phyloP scores from a whole-genome alignment of 306 rosid species.

The Hylodesmum podocarpum region DNA sequence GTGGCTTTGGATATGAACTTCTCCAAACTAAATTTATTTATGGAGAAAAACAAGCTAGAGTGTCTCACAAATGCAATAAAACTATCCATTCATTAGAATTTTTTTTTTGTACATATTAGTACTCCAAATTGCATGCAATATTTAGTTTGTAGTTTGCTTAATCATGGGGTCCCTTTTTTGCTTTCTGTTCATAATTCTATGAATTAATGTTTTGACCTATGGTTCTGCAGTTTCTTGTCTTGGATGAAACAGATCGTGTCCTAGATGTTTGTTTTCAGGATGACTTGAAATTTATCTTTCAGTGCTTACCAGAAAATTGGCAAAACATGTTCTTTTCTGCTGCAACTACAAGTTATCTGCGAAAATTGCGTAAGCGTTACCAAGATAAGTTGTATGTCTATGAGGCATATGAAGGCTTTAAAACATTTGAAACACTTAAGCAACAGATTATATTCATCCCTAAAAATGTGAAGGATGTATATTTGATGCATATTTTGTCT shows the following conservation, averaged over 20 bases:
- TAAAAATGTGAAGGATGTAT: constrained; percentile 73
- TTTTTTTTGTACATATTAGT: neutral
- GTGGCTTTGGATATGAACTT: neutral
- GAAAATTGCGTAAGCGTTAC: constrained; percentile 64
- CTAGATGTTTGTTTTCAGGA: constrained; percentile 83
- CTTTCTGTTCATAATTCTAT: neutral
- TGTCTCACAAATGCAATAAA: neutral
- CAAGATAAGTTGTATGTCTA: constrained; percentile 67
- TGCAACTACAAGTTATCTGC: constrained; percentile 65
- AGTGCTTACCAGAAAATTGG: constrained; percentile 75
- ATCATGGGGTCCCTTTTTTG: neutral
- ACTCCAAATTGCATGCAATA: neutral
- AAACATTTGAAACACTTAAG: constrained; percentile 74
- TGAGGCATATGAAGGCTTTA: constrained; percentile 84
- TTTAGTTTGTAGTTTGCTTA: neutral
- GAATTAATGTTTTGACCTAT: neutral
- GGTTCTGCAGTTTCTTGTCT: constrained; percentile 69
- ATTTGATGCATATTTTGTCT: constrained; percentile 65
- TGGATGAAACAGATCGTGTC: constrained; percentile 94
- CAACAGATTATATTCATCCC: constrained; percentile 72
- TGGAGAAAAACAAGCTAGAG: neutral
- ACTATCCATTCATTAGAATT: neutral
- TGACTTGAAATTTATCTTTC: constrained; percentile 71
- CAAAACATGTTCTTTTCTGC: constrained; percentile 90
- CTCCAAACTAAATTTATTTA: neutral